phyloP scores from a whole-genome alignment of 352 stramenopile genomes.

The Pelagophyceae sp. region DNA sequence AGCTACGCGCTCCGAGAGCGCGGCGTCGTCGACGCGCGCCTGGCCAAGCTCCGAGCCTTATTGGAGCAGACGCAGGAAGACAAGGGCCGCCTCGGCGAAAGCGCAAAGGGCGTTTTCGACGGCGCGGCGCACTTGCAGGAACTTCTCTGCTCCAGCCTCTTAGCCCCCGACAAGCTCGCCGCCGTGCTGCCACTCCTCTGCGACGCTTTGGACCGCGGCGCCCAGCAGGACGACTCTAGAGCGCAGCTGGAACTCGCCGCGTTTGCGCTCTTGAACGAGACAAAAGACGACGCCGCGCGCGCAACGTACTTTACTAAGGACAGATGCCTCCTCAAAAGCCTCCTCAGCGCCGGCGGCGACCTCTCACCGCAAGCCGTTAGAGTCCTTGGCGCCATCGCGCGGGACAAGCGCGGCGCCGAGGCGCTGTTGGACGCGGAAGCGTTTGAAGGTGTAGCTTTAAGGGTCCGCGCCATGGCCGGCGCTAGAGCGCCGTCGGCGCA shows the following conservation, averaged over 20 bases:
- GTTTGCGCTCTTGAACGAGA: not conserved
- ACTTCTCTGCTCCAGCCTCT: not conserved
- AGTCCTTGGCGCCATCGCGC: not conserved
- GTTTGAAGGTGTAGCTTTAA: not conserved
- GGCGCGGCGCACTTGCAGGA: not conserved
- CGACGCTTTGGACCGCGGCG: not conserved
- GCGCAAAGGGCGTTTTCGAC: not conserved
- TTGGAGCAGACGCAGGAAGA: too few species aligned
- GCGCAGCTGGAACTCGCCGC: not conserved
- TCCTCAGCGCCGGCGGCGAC: not conserved
- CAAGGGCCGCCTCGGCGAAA: too few species aligned
- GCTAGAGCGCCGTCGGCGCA: too few species aligned
- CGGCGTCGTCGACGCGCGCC: too few species aligned
- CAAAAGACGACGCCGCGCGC: too few species aligned
- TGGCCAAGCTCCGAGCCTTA: too few species aligned
- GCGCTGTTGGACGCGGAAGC: not conserved
- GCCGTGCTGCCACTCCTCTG: not conserved
- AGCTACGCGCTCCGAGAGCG: too few species aligned
- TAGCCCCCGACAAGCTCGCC: not conserved
- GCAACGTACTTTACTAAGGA: not conserved
- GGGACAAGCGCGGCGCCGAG: not conserved
- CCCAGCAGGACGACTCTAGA: not conserved
- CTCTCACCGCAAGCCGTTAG: not conserved
- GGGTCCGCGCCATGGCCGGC: too few species aligned
- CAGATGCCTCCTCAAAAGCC: not conserved